Evolutionary conservation across 768 basidiomycete species (phyloP), one percentile per base, ranked within the genome.

Genomic region (Amanita subjunquillea): DNA sequence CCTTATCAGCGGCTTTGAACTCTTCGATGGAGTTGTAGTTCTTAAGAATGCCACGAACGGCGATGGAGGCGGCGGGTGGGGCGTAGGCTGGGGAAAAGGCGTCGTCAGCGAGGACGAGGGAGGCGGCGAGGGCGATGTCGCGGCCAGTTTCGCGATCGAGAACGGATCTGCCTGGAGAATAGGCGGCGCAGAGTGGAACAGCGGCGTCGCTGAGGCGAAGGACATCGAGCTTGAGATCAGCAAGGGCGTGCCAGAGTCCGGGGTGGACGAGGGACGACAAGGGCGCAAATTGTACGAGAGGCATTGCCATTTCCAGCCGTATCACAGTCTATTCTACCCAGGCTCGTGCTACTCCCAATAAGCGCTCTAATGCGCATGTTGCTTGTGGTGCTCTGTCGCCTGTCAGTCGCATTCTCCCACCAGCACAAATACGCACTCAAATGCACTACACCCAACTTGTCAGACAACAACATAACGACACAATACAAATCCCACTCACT

Each of bases 11-110:
- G 6, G 81, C 79, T 60, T 85, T 91, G 73, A 97, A 98, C 9
- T 96, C 92, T 59, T 98, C 93, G 59, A 98, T 87, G 7, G 95
- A 97, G 64, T 98, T 99, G 71, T 81, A 97, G 67, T 97, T 98
- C 76, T 90, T 93, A 61, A 96, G 74, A 8, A 74, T 71, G 37
- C 95, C 96, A 3, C 60, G 64, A 0, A 82, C 76, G 1, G 67
- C 51, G 41, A 82, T 72, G 10, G 82, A 71, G 55, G 80, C 72
- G 6, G 75, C 60, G 2, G 79, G 65, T 10, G 67, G 54, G 48
- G 82, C 83, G 32, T 60, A 61, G 22, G 63, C 62, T 22, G 72
- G 67, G 22, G 72, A 69, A 60, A 91, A 87, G 2, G 83, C 79
- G 42, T 86, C 85, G 7, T 75, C 73, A 1, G 80, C 82, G 8